Evolutionary conservation across 2,329 filamentous ascomycete genomes (phyloP).

Genomic region (Phialophora tarda): DNA sequence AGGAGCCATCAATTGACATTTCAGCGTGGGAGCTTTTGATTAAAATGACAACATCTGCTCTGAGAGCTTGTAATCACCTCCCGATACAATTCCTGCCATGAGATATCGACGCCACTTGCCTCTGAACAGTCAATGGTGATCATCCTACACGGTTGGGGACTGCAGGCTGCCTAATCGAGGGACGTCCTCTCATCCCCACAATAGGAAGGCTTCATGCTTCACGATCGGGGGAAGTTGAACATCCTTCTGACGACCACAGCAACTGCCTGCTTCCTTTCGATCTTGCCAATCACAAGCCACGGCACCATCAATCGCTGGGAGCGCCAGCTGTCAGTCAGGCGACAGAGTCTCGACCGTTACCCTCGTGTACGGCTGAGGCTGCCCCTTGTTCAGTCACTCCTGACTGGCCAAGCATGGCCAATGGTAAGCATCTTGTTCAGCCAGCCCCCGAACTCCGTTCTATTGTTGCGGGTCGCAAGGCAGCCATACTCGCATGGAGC

Average conservation of each 20-base stretch:
- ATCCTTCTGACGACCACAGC: neutral
- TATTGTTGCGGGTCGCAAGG: conserved; percentile 4
- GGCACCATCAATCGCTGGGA: neutral
- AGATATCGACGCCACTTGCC: neutral
- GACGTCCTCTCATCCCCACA: neutral
- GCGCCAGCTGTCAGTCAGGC: conserved; percentile 6
- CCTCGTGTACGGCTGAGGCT: conserved; percentile 22
- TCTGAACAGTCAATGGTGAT: neutral
- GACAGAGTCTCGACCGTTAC: conserved; percentile 6
- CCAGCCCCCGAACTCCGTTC: conserved; percentile 12
- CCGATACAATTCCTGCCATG: neutral
- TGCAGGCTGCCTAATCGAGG: no score
- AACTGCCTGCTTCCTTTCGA: neutral
- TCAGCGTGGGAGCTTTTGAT: neutral
- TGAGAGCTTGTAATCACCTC: neutral
- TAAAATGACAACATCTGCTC: neutral
- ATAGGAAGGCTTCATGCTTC: no score
- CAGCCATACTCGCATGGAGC: conserved; percentile 17
- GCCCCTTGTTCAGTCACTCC: conserved; percentile 17
- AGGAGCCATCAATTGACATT: neutral
- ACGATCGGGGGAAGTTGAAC: no score
- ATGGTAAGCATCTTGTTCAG: conserved; percentile 17
- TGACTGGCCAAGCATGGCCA: conserved; percentile 4
- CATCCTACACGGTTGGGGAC: neutral
- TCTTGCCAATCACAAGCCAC: neutral